Base-by-base conservation (phyloP, 2,329 filamentous ascomycete genomes). In the Fusarium sp. region DNA sequence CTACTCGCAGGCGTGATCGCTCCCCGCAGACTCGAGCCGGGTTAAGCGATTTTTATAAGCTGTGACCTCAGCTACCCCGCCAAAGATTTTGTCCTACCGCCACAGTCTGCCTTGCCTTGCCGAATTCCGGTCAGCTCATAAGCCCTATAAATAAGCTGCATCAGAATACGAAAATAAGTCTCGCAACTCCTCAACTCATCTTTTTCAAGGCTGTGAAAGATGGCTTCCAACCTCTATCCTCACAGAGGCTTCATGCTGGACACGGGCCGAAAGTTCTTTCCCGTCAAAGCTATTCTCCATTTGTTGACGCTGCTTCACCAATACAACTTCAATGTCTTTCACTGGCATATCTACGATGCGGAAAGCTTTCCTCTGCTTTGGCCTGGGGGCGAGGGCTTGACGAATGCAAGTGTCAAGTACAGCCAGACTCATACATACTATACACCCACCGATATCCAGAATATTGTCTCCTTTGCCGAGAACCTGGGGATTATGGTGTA, bases 261-360 rank as follows among this genome's bases (percentile, higher is more conserved):
- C 10, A 68, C 65, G 2, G 65, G 65, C 3, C 41, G 65, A 9
- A 68, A 68, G 30, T 68, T 68, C 36, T 68, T 68, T 7, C 63
- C 65, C 5, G 47, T 68, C 12, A 45, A 68, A 28, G 54, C 63
- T 1, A 68, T 68, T 8, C 30, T 68, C 5, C 18, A 41, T 2
- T 2, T 68, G 8, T 30, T 68, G 4, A 30, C 47, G 2, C 22
- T 68, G 3, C 65, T 68, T 13, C 41, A 68, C 3, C 63, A 68
- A 41, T 28, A 68, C n/a, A 68, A 68, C 26, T 68, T 61, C 41
- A 68, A 68, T 30, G 47, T 61, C 31, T 68, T 68, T 24, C 65
- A 68, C 16, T 68, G 63, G 65, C 65, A 68, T 9, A 61, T 68
- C 3, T 68, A 68, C n/a, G 65, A 68, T 20, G 65, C 65, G 3